Percentiles rank a stretch among this genome's conserved stretches.
These are phyloP conservation scores for Stachybotrys chlorohalonatus DNA, from an alignment of 2,329 filamentous ascomycete species.

Conservation along the genomic window DNA sequence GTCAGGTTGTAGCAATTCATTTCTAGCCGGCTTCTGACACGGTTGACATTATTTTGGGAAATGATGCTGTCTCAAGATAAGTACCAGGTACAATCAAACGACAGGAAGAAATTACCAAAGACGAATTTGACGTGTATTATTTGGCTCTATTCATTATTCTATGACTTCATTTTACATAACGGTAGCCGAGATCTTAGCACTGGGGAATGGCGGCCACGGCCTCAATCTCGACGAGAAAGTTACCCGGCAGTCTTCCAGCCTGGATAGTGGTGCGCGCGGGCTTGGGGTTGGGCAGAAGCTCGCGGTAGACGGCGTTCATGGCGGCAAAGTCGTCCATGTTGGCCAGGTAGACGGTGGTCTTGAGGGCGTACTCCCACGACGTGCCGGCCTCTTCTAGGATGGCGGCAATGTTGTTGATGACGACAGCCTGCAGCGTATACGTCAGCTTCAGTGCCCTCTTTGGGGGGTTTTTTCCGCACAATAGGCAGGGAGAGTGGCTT, in stretches of 20 bases:
- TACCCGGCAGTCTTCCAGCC: constrained; percentile 7
- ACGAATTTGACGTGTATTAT: no score
- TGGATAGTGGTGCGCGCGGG: constrained; percentile 8
- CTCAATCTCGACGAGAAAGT: constrained; percentile 8
- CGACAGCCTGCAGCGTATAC: not conserved
- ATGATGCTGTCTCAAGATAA: no score
- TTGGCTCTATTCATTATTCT: no score
- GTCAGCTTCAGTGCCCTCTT: not conserved
- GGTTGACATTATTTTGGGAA: no score
- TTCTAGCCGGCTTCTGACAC: no score
- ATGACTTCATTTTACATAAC: no score
- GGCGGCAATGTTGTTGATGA: constrained; percentile 7
- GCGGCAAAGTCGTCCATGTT: constrained; percentile 11
- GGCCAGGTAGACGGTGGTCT: constrained; percentile 10
- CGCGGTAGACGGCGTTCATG: constrained; percentile 10
- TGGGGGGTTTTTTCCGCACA: not conserved
- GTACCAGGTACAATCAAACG: no score
- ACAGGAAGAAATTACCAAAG: no score
- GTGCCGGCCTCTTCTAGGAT: constrained; percentile 11
- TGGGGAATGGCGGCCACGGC: constrained; percentile 4
- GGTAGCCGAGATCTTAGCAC: not conserved
- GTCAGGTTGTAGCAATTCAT: no score
- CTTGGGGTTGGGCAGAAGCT: constrained; percentile 4
- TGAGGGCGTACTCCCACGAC: constrained; percentile 9
- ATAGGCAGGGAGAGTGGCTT: not conserved